Conservation (phyloP, 768 basidiomycete genomes). For the Leccinum olivaceopallidum region DNA sequence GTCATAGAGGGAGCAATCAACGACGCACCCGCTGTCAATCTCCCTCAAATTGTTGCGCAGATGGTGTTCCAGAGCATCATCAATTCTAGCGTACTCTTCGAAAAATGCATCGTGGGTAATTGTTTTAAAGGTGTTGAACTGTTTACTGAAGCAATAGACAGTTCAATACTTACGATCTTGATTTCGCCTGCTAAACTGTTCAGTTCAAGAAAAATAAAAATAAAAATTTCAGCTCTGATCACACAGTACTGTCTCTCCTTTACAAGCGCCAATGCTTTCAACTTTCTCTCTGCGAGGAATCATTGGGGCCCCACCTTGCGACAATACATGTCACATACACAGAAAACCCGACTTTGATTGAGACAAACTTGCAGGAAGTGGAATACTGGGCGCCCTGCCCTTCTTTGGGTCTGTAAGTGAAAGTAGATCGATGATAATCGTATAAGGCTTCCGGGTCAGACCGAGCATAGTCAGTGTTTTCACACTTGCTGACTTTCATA, state of each 20-base stretch:
- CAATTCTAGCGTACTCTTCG: constrained; percentile 18
- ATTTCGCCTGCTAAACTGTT: neutral
- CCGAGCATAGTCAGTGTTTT: too few relatives aligned
- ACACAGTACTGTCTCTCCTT: neutral
- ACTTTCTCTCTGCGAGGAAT: neutral
- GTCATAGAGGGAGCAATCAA: constrained; percentile 24
- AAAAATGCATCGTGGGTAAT: constrained; percentile 22
- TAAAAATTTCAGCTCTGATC: neutral
- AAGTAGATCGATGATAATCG: constrained; percentile 42
- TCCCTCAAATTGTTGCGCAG: constrained; percentile 27
- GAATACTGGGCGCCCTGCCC: neutral
- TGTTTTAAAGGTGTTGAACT: too few relatives aligned
- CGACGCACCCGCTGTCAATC: constrained; percentile 15
- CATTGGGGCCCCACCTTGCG: neutral
- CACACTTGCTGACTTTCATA: too few relatives aligned
- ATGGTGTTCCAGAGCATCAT: constrained; percentile 20
- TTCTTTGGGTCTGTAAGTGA: too few relatives aligned
- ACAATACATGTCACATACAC: too few relatives aligned
- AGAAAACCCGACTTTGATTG: too few relatives aligned
- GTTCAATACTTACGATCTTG: constrained; percentile 14
- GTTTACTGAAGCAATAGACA: constrained; percentile 1
- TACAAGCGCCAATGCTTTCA: neutral
- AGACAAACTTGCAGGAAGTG: neutral
- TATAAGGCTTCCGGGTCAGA: too few relatives aligned
- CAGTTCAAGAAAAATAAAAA: neutral